Base-by-base conservation (phyloP, 208 protist species). In the Endotrypanum monterogeii region DNA sequence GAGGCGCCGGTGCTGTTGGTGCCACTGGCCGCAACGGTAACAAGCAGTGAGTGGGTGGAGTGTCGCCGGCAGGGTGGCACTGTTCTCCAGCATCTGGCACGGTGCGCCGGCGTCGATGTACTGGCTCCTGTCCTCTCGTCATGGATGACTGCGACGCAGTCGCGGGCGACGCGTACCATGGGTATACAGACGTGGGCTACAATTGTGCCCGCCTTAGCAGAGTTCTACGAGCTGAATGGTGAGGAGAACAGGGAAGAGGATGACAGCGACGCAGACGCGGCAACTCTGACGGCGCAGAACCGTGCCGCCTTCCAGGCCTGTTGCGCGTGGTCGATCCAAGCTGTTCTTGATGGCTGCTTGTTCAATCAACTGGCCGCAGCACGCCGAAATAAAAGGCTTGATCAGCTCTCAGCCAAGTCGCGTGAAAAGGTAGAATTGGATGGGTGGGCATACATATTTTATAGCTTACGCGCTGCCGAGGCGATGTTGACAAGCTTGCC, bases 1-100 rank as follows among this genome's bases (percentile, higher is more conserved):
- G 93, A 97, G 83, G 91, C 91, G 32, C 82, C 89, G 2, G 74
- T 94, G 9, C 74, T 96, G 63, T 79, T 97, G 46, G 68, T 95
- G 23, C 89, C 93, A 44, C 81, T 96, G 37, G 72, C 89, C 20
- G 91, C 88, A 1, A 90, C 84, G 3, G 82, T 96, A 30, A 82
- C 83, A 25, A 76, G 83, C 32, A 83, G 86, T 32, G 89, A 96
- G 83, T 90, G 82, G 74, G 73, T 80, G 54, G 86, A 92, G 76
- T 83, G 79, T 30, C 81, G 89, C 28, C 70, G 83, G 46, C 78
- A 80, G 51, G 91, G 89, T 2, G 90, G 81, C 3, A 78, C 78
- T 41, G 89, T 94, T 41, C 67, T 96, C 58, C 83, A 88, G 73
- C 71, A 86, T 67, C 75, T 97, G 30, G 86, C 86, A 1, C 71